phyloP scores from a whole-genome alignment of 78 protist genomes.

The Acrasis kona region DNA sequence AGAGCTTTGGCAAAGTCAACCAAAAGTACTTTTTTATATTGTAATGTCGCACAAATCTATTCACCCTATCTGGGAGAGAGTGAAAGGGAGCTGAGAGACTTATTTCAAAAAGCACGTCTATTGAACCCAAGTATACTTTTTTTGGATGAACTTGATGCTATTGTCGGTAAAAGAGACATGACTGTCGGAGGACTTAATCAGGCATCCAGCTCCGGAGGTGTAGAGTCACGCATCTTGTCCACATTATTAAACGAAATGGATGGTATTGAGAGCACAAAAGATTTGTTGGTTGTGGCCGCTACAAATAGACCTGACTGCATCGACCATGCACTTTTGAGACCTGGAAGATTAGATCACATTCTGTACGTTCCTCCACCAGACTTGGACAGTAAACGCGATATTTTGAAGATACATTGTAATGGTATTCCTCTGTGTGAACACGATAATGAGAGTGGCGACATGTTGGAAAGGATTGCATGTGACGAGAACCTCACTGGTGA shows the following conservation, averaged over 20 bases:
- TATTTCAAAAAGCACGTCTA: constrained; percentile 43
- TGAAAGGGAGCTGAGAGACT: constrained; percentile 46
- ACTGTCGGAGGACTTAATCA: too few species aligned
- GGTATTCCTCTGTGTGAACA: not conserved
- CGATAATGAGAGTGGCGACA: not conserved
- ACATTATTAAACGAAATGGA: constrained; percentile 32
- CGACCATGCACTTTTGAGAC: constrained; percentile 22
- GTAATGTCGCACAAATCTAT: constrained; percentile 68
- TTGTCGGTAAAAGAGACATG: constrained; percentile 46
- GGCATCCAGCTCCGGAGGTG: constrained; percentile 12
- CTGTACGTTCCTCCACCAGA: constrained; percentile 24
- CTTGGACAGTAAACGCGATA: not conserved
- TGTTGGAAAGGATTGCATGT: not conserved
- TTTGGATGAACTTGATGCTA: constrained; percentile 86
- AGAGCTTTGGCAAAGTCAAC: constrained; percentile 55
- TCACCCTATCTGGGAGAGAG: constrained; percentile 75
- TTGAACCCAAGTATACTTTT: constrained; percentile 75
- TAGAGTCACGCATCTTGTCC: constrained; percentile 3
- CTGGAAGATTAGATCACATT: constrained; percentile 25
- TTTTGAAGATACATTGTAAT: not conserved
- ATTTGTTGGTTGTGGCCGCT: constrained; percentile 16
- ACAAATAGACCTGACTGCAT: constrained; percentile 20
- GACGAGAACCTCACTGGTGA: too few species aligned
- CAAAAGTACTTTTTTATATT: constrained; percentile 32
- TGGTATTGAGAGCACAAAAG: not conserved